phyloP scores from a whole-genome alignment of 2,329 filamentous ascomycete species.

The Calonectria ilicicola region DNA sequence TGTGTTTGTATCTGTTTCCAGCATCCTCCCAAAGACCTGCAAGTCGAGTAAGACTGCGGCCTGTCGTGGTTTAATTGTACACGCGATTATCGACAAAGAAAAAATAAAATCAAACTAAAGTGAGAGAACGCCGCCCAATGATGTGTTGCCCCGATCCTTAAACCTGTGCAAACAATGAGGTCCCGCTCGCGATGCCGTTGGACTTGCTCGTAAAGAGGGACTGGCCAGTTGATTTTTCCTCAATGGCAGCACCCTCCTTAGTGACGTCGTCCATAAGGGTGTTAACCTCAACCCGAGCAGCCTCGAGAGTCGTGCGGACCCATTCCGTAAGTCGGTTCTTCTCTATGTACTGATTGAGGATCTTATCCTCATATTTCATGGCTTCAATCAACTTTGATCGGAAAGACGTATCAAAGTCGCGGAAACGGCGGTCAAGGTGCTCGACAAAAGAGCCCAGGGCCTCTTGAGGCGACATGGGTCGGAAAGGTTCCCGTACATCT shows the following conservation, averaged over 20 bases:
- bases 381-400: slow-evolving; percentile 77
- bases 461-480: slow-evolving; percentile 63
- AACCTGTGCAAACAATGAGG: slow-evolving; percentile 25
- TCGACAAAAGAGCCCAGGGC: slow-evolving; percentile 71
- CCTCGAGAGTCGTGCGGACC: slow-evolving; percentile 57
- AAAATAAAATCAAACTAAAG: slow-evolving; percentile 1
- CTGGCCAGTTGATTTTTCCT: slow-evolving; percentile 23
- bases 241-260: slow-evolving; percentile 20
- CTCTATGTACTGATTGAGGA: slow-evolving; percentile 73
- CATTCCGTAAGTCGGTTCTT: slow-evolving; percentile 79
- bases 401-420: slow-evolving; percentile 71
- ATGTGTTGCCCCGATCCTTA: slow-evolving; percentile 10
- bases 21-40: slow-evolving; percentile 3
- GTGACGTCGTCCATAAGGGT: slow-evolving; percentile 48
- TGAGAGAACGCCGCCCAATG: slow-evolving; percentile 28
- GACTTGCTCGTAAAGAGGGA: slow-evolving; percentile 36
- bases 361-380: slow-evolving; percentile 78
- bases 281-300: slow-evolving; percentile 51
- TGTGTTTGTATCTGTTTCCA: slow-evolving; percentile 21
- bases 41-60: not conserved
- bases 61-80: slow-evolving; percentile 25
- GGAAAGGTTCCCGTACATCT: slow-evolving; percentile 55
- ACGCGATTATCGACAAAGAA: slow-evolving; percentile 24
- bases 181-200: slow-evolving; percentile 3
- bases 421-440: slow-evolving; percentile 70